These are phyloP conservation scores for Clonostachys rhizophaga DNA, from an alignment of 2,329 filamentous ascomycete genomes.

Conservation along the genomic window DNA sequence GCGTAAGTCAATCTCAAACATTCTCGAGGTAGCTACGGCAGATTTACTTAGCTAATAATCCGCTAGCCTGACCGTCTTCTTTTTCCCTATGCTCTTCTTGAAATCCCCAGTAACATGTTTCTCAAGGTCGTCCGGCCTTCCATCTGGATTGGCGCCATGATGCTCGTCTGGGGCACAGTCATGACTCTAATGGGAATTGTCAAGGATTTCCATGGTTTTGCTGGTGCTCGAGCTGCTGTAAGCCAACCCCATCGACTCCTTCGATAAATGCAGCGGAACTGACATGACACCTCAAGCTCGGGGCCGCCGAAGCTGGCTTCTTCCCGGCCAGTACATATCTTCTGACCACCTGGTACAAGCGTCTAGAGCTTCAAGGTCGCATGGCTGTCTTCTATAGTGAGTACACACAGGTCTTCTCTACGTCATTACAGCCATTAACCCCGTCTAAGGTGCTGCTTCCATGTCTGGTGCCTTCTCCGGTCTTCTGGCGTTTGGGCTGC, in stretches of 20 bases:
- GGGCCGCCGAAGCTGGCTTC: no score
- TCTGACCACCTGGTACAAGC: no score
- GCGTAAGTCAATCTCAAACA: slow-evolving; percentile 16
- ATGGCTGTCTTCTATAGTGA: slow-evolving; percentile 19
- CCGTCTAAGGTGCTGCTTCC: slow-evolving; percentile 6
- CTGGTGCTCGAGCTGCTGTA: background rate
- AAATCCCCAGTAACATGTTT: slow-evolving; percentile 26
- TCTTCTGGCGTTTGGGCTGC: slow-evolving; percentile 11
- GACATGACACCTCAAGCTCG: no score
- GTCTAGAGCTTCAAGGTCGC: slow-evolving; percentile 1
- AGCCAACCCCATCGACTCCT: no score
- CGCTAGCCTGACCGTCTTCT: slow-evolving; percentile 39
- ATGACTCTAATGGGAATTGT: slow-evolving; percentile 1
- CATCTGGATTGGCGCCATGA: slow-evolving; percentile 3
- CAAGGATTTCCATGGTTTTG: background rate
- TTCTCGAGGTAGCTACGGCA: slow-evolving; percentile 11
- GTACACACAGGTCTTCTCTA: background rate
- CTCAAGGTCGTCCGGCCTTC: slow-evolving; percentile 9
- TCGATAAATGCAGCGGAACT: no score
- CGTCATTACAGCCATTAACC: background rate
- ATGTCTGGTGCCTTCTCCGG: slow-evolving; percentile 14
- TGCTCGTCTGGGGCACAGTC: slow-evolving; percentile 4
- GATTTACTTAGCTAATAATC: no score
- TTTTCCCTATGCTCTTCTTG: slow-evolving; percentile 50
- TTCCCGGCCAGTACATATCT: no score